Evolutionary conservation across 2,329 filamentous ascomycete species (phyloP).

Genomic region (Talaromyces islandicus): DNA sequence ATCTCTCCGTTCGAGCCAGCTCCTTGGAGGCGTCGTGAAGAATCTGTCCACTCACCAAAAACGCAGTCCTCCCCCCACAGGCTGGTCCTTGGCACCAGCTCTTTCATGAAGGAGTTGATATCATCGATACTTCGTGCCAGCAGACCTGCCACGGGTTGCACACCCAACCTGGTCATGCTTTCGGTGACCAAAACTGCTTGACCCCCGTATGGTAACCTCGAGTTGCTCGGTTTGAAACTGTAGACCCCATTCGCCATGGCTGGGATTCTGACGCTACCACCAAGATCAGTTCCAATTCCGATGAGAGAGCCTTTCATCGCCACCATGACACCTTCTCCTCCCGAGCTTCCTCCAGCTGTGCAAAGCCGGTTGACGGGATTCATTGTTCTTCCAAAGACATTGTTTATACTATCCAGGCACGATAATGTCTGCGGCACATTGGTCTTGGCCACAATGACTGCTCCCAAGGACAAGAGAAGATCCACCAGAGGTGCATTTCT

Average conservation of each 20-base stretch:
- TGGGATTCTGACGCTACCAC: slow-evolving; percentile 27
- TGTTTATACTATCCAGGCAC: slow-evolving; percentile 46
- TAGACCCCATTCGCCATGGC: slow-evolving; percentile 36
- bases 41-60: slow-evolving; percentile 25
- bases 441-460: slow-evolving; percentile 52
- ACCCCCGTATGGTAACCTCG: slow-evolving; percentile 43
- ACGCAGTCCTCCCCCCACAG: slow-evolving; percentile 42
- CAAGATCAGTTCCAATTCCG: slow-evolving; percentile 30
- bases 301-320: slow-evolving; percentile 27
- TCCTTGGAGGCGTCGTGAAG: slow-evolving; percentile 12
- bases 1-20: slow-evolving; percentile 18
- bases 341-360: slow-evolving; percentile 25
- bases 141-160: neutral
- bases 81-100: slow-evolving; percentile 41
- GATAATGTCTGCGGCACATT: slow-evolving; percentile 54
- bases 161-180: neutral
- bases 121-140: slow-evolving; percentile 21
- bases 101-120: slow-evolving; percentile 14
- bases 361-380: slow-evolving; percentile 23
- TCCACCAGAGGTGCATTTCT: slow-evolving; percentile 1
- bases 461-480: slow-evolving; percentile 28
- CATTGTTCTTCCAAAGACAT: slow-evolving; percentile 18
- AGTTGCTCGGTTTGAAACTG: slow-evolving; percentile 38
- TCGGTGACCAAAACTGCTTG: slow-evolving; percentile 39
- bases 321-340: slow-evolving; percentile 31